phyloP scores from a whole-genome alignment of 306 rosid species.

The Biancaea sappan region DNA sequence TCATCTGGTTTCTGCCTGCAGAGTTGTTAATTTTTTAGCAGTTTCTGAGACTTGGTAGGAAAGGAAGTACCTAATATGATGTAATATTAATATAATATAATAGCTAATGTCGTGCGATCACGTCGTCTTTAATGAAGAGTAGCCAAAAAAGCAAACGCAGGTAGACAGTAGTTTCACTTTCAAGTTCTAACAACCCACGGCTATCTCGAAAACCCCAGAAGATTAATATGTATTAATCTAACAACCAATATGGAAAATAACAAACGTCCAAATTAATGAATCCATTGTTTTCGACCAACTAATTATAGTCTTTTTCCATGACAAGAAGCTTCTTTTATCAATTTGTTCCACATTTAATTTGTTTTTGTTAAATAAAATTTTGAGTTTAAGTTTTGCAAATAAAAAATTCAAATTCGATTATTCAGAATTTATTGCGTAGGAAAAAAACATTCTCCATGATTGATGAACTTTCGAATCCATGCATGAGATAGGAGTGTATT shows the following conservation, averaged over 20 bases:
- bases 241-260: not conserved
- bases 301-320: no score
- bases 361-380: no score
- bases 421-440: no score
- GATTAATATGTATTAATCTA: not conserved
- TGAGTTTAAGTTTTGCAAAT: no score
- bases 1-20: not conserved
- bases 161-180: no score
- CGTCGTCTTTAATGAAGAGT: not conserved
- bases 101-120: not conserved
- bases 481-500: not conserved
- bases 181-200: not conserved
- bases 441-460: no score
- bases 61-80: no score
- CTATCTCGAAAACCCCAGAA: not conserved
- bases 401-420: no score
- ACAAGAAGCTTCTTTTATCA: no score
- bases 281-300: not conserved
- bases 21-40: not conserved
- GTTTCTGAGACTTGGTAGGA: not conserved
- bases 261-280: not conserved
- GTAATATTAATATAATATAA: not conserved
- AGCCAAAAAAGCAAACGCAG: not conserved
- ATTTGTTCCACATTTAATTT: no score
- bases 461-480: no score